Evolutionary conservation across 73 alveolate genomes (phyloP).

Genomic region (Durusdinium trenchii): DNA sequence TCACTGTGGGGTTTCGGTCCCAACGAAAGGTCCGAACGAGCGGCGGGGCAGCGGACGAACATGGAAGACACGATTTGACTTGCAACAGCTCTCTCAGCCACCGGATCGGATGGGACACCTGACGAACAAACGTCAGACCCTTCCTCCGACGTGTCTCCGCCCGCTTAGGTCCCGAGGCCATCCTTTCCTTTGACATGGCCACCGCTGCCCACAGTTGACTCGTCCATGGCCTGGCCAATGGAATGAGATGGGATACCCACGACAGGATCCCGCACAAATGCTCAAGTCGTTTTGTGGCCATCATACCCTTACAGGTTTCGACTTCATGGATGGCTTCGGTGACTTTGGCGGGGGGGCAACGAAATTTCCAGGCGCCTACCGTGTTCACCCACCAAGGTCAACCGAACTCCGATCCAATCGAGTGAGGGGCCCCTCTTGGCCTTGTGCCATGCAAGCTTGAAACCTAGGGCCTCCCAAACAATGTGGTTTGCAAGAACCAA

Average conservation of each 20-base stretch:
- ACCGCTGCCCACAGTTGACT: slow-evolving; percentile 50
- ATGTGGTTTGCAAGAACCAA: neutral
- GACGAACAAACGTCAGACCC: slow-evolving; percentile 37
- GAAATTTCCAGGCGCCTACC: neutral
- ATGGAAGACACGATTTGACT: neutral
- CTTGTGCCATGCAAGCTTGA: slow-evolving; percentile 41
- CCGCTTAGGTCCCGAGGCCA: slow-evolving; percentile 1
- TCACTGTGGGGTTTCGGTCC: neutral
- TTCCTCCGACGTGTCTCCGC: slow-evolving; percentile 1
- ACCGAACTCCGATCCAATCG: slow-evolving; percentile 26
- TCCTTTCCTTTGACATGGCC: neutral
- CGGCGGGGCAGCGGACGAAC: neutral
- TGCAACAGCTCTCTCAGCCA: slow-evolving; percentile 5
- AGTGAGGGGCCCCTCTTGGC: neutral
- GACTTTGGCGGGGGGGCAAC: neutral
- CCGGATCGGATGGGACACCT: slow-evolving; percentile 14
- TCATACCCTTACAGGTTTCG: neutral
- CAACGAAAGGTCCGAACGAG: neutral
- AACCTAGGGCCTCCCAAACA: slow-evolving; percentile 40
- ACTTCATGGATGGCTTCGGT: neutral
- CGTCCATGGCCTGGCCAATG: slow-evolving; percentile 51
- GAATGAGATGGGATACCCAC: slow-evolving; percentile 26
- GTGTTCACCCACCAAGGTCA: neutral
- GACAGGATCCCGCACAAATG: neutral
- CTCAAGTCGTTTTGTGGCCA: neutral